phyloP scores from a whole-genome alignment of 495 filamentous ascomycete species.

The Aspergillus hancockii region DNA sequence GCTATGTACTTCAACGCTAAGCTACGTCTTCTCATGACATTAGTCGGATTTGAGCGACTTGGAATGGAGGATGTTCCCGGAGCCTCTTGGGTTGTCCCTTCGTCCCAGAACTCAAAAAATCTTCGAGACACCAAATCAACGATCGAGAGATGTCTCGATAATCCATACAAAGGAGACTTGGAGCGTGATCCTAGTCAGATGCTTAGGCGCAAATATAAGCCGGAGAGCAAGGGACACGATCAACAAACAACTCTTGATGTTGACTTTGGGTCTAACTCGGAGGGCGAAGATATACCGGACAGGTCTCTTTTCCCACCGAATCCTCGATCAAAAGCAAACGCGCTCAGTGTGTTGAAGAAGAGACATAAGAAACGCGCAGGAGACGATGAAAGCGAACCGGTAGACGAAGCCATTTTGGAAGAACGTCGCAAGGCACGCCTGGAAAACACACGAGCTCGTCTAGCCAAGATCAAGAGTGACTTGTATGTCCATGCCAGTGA shows the following conservation, averaged over 20 bases:
- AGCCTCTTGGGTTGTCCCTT: slow-evolving; percentile 78
- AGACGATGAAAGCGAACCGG: slow-evolving; percentile 36
- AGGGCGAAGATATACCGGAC: slow-evolving; percentile 57
- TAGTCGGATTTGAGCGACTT: slow-evolving; percentile 70
- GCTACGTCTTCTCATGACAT: slow-evolving; percentile 80
- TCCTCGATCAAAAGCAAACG: slow-evolving; percentile 44
- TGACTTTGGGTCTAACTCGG: slow-evolving; percentile 64
- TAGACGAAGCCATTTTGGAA: slow-evolving; percentile 54
- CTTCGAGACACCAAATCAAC: slow-evolving; percentile 61
- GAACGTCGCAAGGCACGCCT: slow-evolving; percentile 55
- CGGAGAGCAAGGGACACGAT: slow-evolving; percentile 41
- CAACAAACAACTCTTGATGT: slow-evolving; percentile 35
- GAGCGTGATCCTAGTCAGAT: slow-evolving; percentile 69
- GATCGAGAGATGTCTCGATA: slow-evolving; percentile 72
- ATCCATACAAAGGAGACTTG: slow-evolving; percentile 64
- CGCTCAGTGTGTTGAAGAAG: slow-evolving; percentile 51
- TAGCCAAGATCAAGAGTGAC: slow-evolving; percentile 77
- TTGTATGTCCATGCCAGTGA: slow-evolving; percentile 77
- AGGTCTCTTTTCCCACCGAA: slow-evolving; percentile 72
- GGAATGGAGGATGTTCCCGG: slow-evolving; percentile 70
- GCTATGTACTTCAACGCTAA: slow-evolving; percentile 89
- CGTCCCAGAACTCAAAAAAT: slow-evolving; percentile 58
- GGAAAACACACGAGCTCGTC: slow-evolving; percentile 61
- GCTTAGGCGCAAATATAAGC: slow-evolving; percentile 66
- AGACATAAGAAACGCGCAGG: slow-evolving; percentile 50